phyloP scores from a whole-genome alignment of 768 basidiomycete species.

The Fomitopsis pulvina region DNA sequence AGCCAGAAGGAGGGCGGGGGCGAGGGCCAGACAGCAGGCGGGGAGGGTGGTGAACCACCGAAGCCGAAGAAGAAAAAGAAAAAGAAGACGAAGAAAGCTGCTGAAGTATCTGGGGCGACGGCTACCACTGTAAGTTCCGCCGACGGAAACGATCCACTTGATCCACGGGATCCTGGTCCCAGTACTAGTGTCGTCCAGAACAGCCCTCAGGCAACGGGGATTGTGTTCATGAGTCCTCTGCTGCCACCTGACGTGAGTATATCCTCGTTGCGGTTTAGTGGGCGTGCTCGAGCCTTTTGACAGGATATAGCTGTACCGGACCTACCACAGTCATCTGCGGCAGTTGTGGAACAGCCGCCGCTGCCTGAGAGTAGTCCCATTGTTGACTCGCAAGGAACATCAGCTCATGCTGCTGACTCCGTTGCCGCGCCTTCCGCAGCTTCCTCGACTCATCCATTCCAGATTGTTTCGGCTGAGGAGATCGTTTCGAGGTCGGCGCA shows the following conservation, averaged over 20 bases:
- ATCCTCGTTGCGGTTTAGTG: no score
- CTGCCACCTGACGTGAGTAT: not conserved
- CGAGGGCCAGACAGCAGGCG: not conserved
- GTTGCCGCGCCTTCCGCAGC: not conserved
- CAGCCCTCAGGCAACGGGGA: not conserved
- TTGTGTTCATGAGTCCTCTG: not conserved
- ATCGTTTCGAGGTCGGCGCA: not conserved
- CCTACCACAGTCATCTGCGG: no score
- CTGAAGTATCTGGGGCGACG: no score
- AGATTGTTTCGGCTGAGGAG: not conserved
- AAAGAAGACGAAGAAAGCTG: conserved; percentile 5
- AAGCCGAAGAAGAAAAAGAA: conserved; percentile 6
- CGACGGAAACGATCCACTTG: not conserved
- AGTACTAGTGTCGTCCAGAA: not conserved
- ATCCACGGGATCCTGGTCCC: not conserved
- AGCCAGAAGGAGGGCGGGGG: conserved; percentile 1
- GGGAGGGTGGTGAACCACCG: not conserved
- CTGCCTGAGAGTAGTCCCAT: not conserved
- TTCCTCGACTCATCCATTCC: not conserved
- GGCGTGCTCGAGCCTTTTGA: no score
- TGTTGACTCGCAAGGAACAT: not conserved
- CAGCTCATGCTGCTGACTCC: not conserved
- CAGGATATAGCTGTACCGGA: no score
- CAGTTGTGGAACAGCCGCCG: no score
- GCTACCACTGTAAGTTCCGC: not conserved